These are phyloP conservation scores for Ampelocalamus luodianensis DNA, from an alignment of 176 grass and related monocot species.

Conservation along the genomic window DNA sequence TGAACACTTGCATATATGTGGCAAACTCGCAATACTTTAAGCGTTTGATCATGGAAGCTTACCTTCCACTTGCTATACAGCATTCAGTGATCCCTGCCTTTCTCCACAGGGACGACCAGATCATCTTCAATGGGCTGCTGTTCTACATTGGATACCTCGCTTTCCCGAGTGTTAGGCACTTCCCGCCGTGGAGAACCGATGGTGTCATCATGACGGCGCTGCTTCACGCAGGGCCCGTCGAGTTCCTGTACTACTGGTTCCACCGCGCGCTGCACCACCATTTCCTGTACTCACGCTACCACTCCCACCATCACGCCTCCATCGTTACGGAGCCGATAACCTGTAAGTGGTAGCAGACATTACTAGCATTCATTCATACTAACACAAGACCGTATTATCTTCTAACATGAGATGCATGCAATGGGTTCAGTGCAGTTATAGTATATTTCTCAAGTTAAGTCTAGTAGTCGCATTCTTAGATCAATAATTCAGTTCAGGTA, in stretches of 20 bases:
- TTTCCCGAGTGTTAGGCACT: neutral
- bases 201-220: slow-evolving; percentile 57
- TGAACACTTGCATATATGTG: neutral
- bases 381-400: neutral
- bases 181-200: slow-evolving; percentile 74
- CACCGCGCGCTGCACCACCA: slow-evolving; percentile 96
- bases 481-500: neutral
- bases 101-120: slow-evolving; percentile 86
- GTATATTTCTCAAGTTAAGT: neutral
- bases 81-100: neutral
- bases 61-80: too few species aligned
- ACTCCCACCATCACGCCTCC: slow-evolving; percentile 87
- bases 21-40: too few species aligned
- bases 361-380: neutral
- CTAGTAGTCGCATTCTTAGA: neutral
- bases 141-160: slow-evolving; percentile 53
- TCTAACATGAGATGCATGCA: neutral
- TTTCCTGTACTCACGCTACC: slow-evolving; percentile 89
- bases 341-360: slow-evolving; percentile 51
- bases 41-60: neutral
- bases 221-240: slow-evolving; percentile 70
- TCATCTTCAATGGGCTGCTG: slow-evolving; percentile 77
- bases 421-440: neutral
- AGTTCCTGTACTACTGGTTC: slow-evolving; percentile 99
- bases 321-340: slow-evolving; percentile 93